Evolutionary conservation across 257 asterid genomes (phyloP).

Genomic region (Penstemon davidsonii): DNA sequence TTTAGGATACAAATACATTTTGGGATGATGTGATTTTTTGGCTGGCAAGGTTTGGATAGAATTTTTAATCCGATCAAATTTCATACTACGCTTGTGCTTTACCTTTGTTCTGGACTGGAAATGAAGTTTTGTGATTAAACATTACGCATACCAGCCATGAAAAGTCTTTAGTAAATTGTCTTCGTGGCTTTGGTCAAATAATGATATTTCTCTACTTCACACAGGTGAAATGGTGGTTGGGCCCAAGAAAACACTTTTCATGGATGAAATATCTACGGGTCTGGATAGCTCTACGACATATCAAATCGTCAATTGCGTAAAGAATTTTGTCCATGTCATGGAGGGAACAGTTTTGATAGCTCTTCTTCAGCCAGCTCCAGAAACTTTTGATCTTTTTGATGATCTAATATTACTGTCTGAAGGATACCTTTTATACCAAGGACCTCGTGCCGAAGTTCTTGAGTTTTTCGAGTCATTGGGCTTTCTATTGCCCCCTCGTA

Average conservation of each 20-base stretch:
- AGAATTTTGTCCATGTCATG: conserved; percentile 84
- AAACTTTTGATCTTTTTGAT: conserved; percentile 85
- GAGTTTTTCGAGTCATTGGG: conserved; percentile 83
- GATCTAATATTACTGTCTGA: conserved; percentile 78
- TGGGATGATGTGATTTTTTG: background rate
- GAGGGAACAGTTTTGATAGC: conserved; percentile 86
- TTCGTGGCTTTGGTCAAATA: conserved; percentile 5
- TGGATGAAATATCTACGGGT: conserved; percentile 97
- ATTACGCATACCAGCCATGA: background rate
- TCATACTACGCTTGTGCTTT: background rate
- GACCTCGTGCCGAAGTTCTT: conserved; percentile 68
- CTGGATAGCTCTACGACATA: conserved; percentile 94
- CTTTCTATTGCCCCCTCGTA: conserved; percentile 82
- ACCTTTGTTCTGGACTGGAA: background rate
- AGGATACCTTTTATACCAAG: conserved; percentile 78
- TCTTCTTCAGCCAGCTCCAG: conserved; percentile 95
- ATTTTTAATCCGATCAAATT: no score
- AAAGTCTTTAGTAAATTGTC: background rate
- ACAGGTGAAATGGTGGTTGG: conserved; percentile 94
- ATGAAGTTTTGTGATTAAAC: background rate
- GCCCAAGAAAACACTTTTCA: conserved; percentile 82
- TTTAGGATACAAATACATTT: background rate
- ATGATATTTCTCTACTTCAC: conserved; percentile 15
- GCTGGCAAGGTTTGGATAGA: background rate
- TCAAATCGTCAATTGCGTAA: conserved; percentile 80